Percentiles rank a stretch among this genome's conserved stretches.
Conservation (phyloP, 768 basidiomycete species). For the Mycena filopes region DNA sequence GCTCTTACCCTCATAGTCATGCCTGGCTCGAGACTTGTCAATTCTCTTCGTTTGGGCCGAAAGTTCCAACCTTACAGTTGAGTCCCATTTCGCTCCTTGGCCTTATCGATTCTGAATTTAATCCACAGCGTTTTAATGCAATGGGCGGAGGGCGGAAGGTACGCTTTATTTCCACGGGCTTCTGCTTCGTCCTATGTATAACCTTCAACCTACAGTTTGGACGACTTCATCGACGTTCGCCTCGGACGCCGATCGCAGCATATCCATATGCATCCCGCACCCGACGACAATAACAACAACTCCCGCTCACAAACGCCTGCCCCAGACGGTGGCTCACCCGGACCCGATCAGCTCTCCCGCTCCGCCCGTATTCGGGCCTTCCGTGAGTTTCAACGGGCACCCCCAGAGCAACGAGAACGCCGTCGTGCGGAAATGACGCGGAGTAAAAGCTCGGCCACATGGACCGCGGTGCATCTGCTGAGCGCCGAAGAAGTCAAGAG, state of each 20-base stretch:
- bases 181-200: too few species aligned
- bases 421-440: slow-evolving; percentile 64
- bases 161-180: slow-evolving; percentile 1
- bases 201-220: too few species aligned
- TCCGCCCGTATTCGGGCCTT: slow-evolving; percentile 83
- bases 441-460: slow-evolving; percentile 43
- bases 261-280: slow-evolving; percentile 53
- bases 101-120: too few species aligned
- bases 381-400: slow-evolving; percentile 71
- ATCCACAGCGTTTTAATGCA: slow-evolving; percentile 85
- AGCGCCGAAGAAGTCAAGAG: slow-evolving; percentile 86
- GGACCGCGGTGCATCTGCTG: slow-evolving; percentile 85
- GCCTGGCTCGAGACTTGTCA: slow-evolving; percentile 90
- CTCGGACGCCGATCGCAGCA: slow-evolving; percentile 69
- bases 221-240: slow-evolving; percentile 87
- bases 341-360: slow-evolving; percentile 60
- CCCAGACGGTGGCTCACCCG: slow-evolving; percentile 28
- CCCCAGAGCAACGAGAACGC: slow-evolving; percentile 71
- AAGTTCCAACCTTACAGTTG: slow-evolving; percentile 88
- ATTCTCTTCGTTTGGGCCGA: slow-evolving; percentile 90
- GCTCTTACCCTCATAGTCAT: slow-evolving; percentile 55
- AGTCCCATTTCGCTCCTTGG: slow-evolving; percentile 39
- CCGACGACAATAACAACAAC: slow-evolving; percentile 21
- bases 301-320: slow-evolving; percentile 26
- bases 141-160: slow-evolving; percentile 91